Base-by-base conservation (phyloP, 257 asterid genomes). In the Sherardia arvensis region DNA sequence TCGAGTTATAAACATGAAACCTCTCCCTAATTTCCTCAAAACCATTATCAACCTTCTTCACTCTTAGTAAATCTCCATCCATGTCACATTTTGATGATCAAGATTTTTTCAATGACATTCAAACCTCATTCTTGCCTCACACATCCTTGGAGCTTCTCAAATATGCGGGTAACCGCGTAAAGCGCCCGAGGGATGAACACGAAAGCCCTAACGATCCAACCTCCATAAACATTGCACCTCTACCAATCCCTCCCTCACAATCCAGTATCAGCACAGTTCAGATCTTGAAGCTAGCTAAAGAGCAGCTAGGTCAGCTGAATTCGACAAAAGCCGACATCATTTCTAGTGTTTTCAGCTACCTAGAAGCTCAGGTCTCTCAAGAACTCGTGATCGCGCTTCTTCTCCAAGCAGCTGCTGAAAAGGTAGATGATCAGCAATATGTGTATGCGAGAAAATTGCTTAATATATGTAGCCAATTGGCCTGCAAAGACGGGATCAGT, bases 381-480 rank as follows among this genome's bases (percentile, higher is more conserved):
- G 82, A 69, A 17, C 75, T 80, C 1, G 36, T 70, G 1, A 87
- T 85, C 15, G 71, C 81, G 23, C 72, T 69, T 33, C 57, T 47
- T 36, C 84, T 85, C 51, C 85, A 80, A 2, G 77, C 75, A 1
- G 76, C 81, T 15, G 90, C 81, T 1, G 85, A 85, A 70, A 83
- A 74, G 29, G 70, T 83, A 1, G 71, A 71, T 2, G 63, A 65
- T 40, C 64, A 72, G 28, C 71, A 74, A 30, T 83, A 69, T 45
- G 78, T 73, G 17, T 66, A 64, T 5, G 90, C 79, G 1, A 59
- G 25, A 9, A 69, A 47, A 23, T 27, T 74, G 32, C 70, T 74
- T 8, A 38, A 9, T 4, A 53, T 45, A 32, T 74, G 78, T 34
- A 68, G 76, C 0, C 53, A 47, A 48, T 47, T 59, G 23, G 53